Evolutionary conservation across 768 basidiomycete genomes (phyloP), one percentile per base, ranked within the genome.

Genomic region (Tylopilus subfusipes): DNA sequence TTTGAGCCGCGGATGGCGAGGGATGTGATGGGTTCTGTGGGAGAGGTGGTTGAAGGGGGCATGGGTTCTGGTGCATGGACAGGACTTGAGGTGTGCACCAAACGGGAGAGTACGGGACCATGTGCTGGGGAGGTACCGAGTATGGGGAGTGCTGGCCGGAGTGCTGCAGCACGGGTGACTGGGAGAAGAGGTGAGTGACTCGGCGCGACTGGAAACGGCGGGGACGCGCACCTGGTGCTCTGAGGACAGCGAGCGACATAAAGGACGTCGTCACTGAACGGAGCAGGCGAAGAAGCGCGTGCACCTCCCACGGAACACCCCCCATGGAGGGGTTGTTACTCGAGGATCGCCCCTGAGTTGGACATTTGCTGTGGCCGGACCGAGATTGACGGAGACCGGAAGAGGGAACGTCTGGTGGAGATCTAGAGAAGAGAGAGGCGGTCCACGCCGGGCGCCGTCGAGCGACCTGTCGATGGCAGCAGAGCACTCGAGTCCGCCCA

Each of bases 1-100:
- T 91, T 91, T 29, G 89, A 92, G 45, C 84, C 89, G 42, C 78
- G 80, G 66, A 87, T 81, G 12, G 93, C 93, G 46, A 93, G 72
- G 14, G 75, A 72, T 7, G 91, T 92, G 58, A 84, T 78, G 13
- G 88, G 88, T 55, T 81, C 77, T 0, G 74, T 60, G 0, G 75
- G 57, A 48, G 73, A 75, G 1, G 78, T 72, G 18, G 80, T 74
- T 13, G 72, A 74, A 42, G 77, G 73, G 14, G 81, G 70, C 43
- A 74, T 66, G 45, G 69, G 57, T 33, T 77, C 68, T 22, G 73
- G 72, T 42, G 76, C 72, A 13, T 74, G 76, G 13, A 68, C 66
- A 48, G 79, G 68, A 48, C 68, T 73, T 10, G 85, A 81, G 11
- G 79, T 71, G 63, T 87, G 84, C 21, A 90, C 63, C 39, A 76